Evolutionary conservation across 2,329 filamentous ascomycete genomes (phyloP), one percentile per base, ranked within the genome.

Genomic region (Dactylella cylindrospora): DNA sequence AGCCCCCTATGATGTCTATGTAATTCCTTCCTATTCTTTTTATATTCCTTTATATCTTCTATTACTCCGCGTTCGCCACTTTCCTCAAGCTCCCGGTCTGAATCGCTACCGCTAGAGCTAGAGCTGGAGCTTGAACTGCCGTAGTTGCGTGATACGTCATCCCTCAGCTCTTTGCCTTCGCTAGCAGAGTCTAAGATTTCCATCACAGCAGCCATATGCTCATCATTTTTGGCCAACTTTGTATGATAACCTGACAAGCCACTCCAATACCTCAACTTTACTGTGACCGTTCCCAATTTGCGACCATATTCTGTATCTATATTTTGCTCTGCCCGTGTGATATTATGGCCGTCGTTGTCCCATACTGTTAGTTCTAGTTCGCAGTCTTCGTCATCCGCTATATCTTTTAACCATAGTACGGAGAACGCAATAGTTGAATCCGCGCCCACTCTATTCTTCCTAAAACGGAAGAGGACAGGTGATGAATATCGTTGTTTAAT

Each of bases 391-490:
- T 87, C 85, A 54, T 89, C 85, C 0, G 77, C 73, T 0, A 89
- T 75, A n/a, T 87, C 81, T 65, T 82, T 80, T 13, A 88, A 75
- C 85, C 85, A 88, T 1, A 86, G 73, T 2, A 86, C 77, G 5
- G 78, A 78, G 67, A 86, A 85, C 0, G 82, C 84, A 1, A 77
- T 73, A 0, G 80, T 81, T 52, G 77, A 79, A 44, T 84, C 80
- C 0, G 74, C 70, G 28, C 80, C 68, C 43, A 79, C 49, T 5
- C 74, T 75, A 50, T 80, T 80, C 54, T 80, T 76, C 33, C 83
- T 77, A 66, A 85, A 84, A 67, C 82, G 78, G 19, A 84, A 70
- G 2, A 83, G 70, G 25, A 83, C 68, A 19, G 78, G 73, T 1
- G 77, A 80, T 22, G 76, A 75, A 73, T 86, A 86, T 25, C 84